phyloP scores from a whole-genome alignment of 2,329 filamentous ascomycete genomes.

The Arthrinium phaeospermum region DNA sequence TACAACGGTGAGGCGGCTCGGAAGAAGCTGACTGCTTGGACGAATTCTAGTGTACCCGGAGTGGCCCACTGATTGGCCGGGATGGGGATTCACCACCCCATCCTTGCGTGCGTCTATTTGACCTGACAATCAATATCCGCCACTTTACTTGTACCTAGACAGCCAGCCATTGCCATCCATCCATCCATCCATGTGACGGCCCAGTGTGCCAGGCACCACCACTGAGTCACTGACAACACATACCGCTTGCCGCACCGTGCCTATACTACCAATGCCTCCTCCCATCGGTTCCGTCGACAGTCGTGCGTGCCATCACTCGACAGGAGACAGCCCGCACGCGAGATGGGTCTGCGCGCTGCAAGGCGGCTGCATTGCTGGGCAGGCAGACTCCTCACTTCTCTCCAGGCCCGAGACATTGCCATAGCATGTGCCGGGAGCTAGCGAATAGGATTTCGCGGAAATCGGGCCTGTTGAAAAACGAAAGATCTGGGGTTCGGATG shows the following conservation, averaged over 20 bases:
- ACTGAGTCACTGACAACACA: constrained; percentile 16
- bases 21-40: constrained; percentile 6
- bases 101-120: constrained; percentile 3
- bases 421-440: not conserved
- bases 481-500: not conserved
- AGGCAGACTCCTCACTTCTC: not conserved
- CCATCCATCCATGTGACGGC: constrained; percentile 9
- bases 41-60: constrained; percentile 3
- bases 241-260: not conserved
- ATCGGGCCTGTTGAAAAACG: constrained; percentile 7
- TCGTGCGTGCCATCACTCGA: not conserved
- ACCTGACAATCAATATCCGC: constrained; percentile 5
- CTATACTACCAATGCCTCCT: not conserved
- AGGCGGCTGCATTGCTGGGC: constrained; percentile 7
- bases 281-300: not conserved
- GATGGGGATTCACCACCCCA: not conserved
- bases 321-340: not conserved
- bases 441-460: constrained; percentile 15
- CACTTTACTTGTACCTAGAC: constrained; percentile 7
- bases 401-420: not conserved
- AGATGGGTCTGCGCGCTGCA: not conserved
- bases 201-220: not conserved
- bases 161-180: not conserved
- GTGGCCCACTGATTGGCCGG: not conserved
- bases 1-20: constrained; percentile 11